Base-by-base conservation (phyloP, 2,329 filamentous ascomycete genomes). In the Arthroderma sp. region DNA sequence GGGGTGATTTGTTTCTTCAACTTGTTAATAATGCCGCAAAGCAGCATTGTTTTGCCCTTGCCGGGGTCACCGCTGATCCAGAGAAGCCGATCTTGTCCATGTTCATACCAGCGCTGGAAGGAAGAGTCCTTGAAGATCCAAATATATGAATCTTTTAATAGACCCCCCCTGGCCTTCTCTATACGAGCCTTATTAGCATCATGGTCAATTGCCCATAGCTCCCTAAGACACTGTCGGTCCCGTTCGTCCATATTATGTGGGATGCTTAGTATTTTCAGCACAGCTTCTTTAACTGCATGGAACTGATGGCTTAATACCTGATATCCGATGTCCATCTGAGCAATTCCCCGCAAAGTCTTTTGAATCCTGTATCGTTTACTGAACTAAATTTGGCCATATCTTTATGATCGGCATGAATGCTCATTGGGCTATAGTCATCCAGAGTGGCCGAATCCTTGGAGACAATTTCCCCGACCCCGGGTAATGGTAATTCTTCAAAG, bases 1-100 rank as follows among this genome's bases (percentile, higher is more conserved):
- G n/a, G n/a, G n/a, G n/a, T n/a, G n/a, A n/a, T n/a, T n/a, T n/a
- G n/a, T n/a, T n/a, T n/a, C n/a, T n/a, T n/a, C n/a, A n/a, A n/a
- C n/a, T n/a, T 38, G 39, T 60, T 50, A 29, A 64, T 57, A 10
- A 64, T 53, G 22, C 55, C 58, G 33, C 54, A 57, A 1, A 62
- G 50, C 9, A 64, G 49, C 63, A 67, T 66, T 4, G 62, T 66
- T 50, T 66, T 67, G n/a, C 64, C 62, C 46, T 65, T 64, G 5
- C 61, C 61, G 36, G 61, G 53, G 36, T 59, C 57, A 6, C 56
- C 62, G 39, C 56, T 56, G 29, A 67, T 59, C 63, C 63, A 67
- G 10, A 67, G 55, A 5, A 22, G 15, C 15, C 15, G 15, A 22
- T 22, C 56, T 30, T 29, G 15, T 3, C 15, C 2, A 22, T 22